phyloP scores from a whole-genome alignment of 257 asterid genomes.

The Scutellaria galericulata region DNA sequence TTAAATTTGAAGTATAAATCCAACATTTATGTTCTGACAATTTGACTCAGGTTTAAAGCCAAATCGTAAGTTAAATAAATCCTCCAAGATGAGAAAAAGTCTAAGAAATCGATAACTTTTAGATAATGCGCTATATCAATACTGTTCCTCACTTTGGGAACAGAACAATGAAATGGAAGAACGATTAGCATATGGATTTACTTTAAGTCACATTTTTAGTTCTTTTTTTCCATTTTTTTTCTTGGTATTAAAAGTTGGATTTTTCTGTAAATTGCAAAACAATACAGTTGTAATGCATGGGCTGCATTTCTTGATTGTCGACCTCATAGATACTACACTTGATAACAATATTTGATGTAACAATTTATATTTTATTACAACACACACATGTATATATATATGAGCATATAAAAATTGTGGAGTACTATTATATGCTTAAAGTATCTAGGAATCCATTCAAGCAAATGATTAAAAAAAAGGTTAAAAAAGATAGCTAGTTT shows the following conservation, averaged over 20 bases:
- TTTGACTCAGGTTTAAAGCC: background rate
- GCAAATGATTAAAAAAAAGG: no score
- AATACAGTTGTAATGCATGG: background rate
- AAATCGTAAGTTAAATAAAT: background rate
- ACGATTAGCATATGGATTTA: background rate
- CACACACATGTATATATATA: no score
- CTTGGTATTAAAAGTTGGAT: background rate
- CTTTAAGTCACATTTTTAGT: background rate
- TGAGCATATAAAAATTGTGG: no score
- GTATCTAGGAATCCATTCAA: no score
- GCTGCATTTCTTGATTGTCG: no score
- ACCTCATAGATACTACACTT: no score
- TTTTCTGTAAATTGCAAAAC: background rate
- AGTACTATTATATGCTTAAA: no score
- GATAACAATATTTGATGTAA: no score
- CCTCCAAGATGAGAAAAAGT: background rate
- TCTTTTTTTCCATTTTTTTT: background rate
- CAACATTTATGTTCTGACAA: no score
- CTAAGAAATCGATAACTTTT: background rate
- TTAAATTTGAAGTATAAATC: no score
- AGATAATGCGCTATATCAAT: background rate
- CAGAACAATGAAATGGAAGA: conserved; percentile 17
- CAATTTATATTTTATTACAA: no score
- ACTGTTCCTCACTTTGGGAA: conserved; percentile 19
- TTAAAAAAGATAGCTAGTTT: no score